Evolutionary conservation across 352 stramenopile genomes (phyloP).

Genomic region (Globisporangium orthogonon): DNA sequence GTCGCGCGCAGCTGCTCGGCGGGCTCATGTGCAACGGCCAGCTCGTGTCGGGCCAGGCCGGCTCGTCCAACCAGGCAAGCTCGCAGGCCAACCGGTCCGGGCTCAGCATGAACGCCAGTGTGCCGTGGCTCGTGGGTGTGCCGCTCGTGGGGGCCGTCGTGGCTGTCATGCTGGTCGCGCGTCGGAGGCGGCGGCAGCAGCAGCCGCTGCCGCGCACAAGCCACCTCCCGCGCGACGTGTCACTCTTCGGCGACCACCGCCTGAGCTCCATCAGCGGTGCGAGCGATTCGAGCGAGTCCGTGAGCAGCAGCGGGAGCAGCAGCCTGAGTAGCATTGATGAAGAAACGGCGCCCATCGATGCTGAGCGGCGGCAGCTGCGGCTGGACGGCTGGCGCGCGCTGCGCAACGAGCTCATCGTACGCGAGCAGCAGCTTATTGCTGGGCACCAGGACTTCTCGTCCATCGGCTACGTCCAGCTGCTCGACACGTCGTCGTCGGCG

Average conservation of each 20-base stretch:
- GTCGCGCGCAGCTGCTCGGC: slow-evolving; percentile 20
- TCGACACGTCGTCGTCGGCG: slow-evolving; percentile 29
- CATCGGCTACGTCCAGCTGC: slow-evolving; percentile 35
- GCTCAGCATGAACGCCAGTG: slow-evolving; percentile 21
- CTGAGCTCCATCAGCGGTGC: slow-evolving; percentile 3
- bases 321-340: slow-evolving; percentile 7
- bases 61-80: slow-evolving; percentile 17
- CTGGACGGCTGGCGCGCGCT: slow-evolving; percentile 55
- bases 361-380: slow-evolving; percentile 5
- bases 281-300: slow-evolving; percentile 10
- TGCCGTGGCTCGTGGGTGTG: slow-evolving; percentile 32
- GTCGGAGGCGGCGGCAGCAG: slow-evolving; percentile 19
- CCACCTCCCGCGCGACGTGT: slow-evolving; percentile 15
- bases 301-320: slow-evolving; percentile 7
- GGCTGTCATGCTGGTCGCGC: slow-evolving; percentile 34
- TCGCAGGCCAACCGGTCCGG: slow-evolving; percentile 8
- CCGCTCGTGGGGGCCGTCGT: slow-evolving; percentile 30
- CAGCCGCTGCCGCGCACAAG: slow-evolving; percentile 6
- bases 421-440: slow-evolving; percentile 36
- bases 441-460: slow-evolving; percentile 33
- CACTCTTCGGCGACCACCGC: slow-evolving; percentile 8
- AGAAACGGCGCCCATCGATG: not conserved
- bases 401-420: slow-evolving; percentile 40
- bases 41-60: slow-evolving; percentile 3
- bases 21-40: slow-evolving; percentile 21